These are phyloP conservation scores for Volutella citrinella DNA, from an alignment of 2,329 filamentous ascomycete genomes.

Conservation along the genomic window DNA sequence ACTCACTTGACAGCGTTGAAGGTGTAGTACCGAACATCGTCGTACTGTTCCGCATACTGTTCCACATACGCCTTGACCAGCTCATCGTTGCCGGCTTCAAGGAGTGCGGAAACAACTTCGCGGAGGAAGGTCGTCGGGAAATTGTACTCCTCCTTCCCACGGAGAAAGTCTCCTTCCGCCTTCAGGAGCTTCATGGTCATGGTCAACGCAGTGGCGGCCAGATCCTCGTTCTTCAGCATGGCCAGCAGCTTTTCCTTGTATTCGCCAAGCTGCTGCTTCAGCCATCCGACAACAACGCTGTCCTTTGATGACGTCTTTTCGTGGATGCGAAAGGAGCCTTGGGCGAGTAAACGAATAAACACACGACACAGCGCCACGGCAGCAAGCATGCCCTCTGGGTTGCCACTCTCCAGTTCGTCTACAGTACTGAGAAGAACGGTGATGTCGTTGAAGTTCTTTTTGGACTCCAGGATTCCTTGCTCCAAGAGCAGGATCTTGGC, in stretches of 20 bases:
- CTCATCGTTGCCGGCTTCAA: constrained; percentile 56
- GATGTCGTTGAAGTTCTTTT: constrained; percentile 91
- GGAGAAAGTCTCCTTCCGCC: constrained; percentile 65
- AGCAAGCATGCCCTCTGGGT: constrained; percentile 61
- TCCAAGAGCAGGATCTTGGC: constrained; percentile 73
- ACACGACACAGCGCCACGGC: constrained; percentile 81
- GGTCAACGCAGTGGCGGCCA: constrained; percentile 70
- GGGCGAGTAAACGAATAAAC: constrained; percentile 76
- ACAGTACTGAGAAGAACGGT: constrained; percentile 60
- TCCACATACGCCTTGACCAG: constrained; percentile 71
- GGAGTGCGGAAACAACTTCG: constrained; percentile 59
- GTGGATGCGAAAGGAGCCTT: constrained; percentile 66
- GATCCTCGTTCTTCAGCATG: constrained; percentile 59
- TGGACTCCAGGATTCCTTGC: constrained; percentile 77
- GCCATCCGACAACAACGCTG: constrained; percentile 70
- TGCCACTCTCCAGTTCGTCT: constrained; percentile 45
- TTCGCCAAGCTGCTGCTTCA: constrained; percentile 70
- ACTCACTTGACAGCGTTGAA: constrained; percentile 71
- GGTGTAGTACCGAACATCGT: constrained; percentile 82
- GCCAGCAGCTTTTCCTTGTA: constrained; percentile 63
- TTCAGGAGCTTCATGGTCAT: constrained; percentile 82
- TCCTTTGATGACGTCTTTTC: constrained; percentile 71
- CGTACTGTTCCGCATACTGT: constrained; percentile 74
- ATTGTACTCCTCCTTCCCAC: constrained; percentile 59
- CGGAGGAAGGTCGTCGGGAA: constrained; percentile 69